These are phyloP conservation scores for Taphrina populina DNA, from an alignment of 1,139 yeast species.

Conservation along the genomic window DNA sequence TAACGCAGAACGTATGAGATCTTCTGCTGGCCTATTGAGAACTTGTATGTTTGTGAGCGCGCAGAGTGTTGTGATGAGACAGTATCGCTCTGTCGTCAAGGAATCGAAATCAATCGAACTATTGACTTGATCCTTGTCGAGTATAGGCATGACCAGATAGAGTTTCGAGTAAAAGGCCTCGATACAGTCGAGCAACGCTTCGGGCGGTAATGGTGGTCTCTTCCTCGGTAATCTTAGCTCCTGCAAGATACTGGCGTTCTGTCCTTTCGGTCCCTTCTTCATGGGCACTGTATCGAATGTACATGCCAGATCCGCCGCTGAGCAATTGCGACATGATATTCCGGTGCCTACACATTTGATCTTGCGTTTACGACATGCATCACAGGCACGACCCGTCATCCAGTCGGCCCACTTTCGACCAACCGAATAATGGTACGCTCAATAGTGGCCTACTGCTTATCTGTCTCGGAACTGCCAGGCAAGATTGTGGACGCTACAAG, in stretches of 20 bases:
- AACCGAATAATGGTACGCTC: too few species aligned
- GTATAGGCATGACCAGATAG: slow-evolving; percentile 23
- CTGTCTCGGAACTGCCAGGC: too few species aligned
- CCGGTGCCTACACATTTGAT: slow-evolving; percentile 37
- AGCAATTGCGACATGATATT: slow-evolving; percentile 20
- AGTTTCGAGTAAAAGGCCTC: slow-evolving; percentile 26
- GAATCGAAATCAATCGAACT: slow-evolving; percentile 9
- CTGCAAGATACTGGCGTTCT: slow-evolving; percentile 24
- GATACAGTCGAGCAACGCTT: slow-evolving; percentile 13
- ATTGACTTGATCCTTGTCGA: slow-evolving; percentile 8
- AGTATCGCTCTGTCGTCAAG: slow-evolving; percentile 32
- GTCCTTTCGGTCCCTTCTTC: slow-evolving; percentile 30
- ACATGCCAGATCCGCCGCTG: slow-evolving; percentile 16
- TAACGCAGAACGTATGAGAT: slow-evolving; percentile 34
- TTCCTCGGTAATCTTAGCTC: slow-evolving; percentile 16
- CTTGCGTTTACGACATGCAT: slow-evolving; percentile 37
- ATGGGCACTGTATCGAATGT: slow-evolving; percentile 25
- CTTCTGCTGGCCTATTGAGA: slow-evolving; percentile 31
- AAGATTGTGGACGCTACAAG: too few species aligned
- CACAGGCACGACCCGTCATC: slow-evolving; percentile 37
- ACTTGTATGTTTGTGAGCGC: slow-evolving; percentile 39
- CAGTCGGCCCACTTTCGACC: too few species aligned
- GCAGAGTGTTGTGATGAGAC: slow-evolving; percentile 37
- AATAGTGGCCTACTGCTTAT: too few species aligned
- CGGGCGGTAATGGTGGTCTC: slow-evolving; percentile 7